A percentile compares a stretch with the other conserved stretches of the same genome.
Evolutionary conservation across 768 basidiomycete species (phyloP).

Genomic region (Lyophyllum shimeji): DNA sequence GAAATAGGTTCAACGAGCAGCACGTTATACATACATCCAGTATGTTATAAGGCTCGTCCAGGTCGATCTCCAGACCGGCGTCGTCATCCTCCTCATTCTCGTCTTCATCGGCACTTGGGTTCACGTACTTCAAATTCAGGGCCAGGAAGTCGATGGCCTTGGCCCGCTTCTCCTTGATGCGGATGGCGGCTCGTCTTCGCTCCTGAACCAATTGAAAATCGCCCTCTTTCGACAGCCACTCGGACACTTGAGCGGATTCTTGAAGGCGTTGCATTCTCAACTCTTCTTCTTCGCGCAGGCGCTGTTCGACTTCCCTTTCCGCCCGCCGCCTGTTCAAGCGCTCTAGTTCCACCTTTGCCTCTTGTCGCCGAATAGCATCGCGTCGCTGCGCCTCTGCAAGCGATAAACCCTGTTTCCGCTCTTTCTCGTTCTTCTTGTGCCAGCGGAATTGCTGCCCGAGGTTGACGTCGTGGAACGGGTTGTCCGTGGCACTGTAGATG

Average conservation of each 20-base stretch:
- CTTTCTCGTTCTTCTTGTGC: constrained; percentile 99
- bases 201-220: constrained; percentile 98
- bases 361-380: constrained; percentile 79
- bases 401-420: constrained; percentile 83
- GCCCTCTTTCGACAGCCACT: constrained; percentile 96
- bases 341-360: constrained; percentile 95
- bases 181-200: constrained; percentile 83
- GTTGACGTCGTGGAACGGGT: constrained; percentile 98
- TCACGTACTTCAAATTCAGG: constrained; percentile 92
- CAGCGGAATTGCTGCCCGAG: constrained; percentile 95
- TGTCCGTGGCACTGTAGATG: constrained; percentile 94
- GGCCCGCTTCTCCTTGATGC: constrained; percentile 93
- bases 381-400: constrained; percentile 74
- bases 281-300: constrained; percentile 90
- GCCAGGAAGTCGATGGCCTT: constrained; percentile 99
- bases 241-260: constrained; percentile 96
- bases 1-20: constrained; percentile 5
- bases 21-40: constrained; percentile 67
- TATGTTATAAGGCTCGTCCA: constrained; percentile 98
- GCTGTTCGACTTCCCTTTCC: constrained; percentile 88
- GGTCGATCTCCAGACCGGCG: constrained; percentile 92
- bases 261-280: constrained; percentile 83
- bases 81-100: constrained; percentile 63
- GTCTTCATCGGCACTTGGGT: constrained; percentile 65
- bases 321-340: constrained; percentile 86